Conservation (phyloP, 2,329 filamentous ascomycete species). For the Epichloe coenophiala region DNA sequence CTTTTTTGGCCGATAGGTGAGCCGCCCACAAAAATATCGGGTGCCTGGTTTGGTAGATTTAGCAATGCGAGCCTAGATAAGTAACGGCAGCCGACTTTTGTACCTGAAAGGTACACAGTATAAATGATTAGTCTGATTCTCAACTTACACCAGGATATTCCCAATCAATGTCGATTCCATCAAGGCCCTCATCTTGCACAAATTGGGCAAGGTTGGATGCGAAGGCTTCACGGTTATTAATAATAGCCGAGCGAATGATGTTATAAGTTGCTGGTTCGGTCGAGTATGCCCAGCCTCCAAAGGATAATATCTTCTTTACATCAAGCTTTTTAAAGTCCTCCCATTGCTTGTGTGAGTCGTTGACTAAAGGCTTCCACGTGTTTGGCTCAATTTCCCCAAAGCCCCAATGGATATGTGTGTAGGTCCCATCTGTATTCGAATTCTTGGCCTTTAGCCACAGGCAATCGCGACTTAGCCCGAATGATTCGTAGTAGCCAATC, state of each 20-base stretch:
- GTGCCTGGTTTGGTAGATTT: no score
- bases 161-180: slow-evolving; percentile 29
- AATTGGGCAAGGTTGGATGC: slow-evolving; percentile 22
- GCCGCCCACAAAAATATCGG: no score
- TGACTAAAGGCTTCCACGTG: slow-evolving; percentile 1
- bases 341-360: background rate
- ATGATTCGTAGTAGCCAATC: slow-evolving; percentile 13
- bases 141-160: slow-evolving; percentile 20
- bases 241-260: slow-evolving; percentile 12
- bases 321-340: slow-evolving; percentile 9
- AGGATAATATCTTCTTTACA: slow-evolving; percentile 15
- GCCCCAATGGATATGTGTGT: slow-evolving; percentile 12
- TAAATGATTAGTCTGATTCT: background rate
- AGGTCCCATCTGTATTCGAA: background rate
- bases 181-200: slow-evolving; percentile 19
- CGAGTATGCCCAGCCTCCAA: slow-evolving; percentile 17
- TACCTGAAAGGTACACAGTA: no score
- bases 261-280: slow-evolving; percentile 11
- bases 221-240: slow-evolving; percentile 14
- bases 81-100: no score
- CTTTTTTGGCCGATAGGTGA: background rate
- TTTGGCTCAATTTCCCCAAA: slow-evolving; percentile 14
- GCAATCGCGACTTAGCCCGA: slow-evolving; percentile 5
- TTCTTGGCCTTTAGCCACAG: background rate
- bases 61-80: no score